These are phyloP conservation scores for Vinca minor DNA, from an alignment of 257 asterid genomes.

Conservation along the genomic window DNA sequence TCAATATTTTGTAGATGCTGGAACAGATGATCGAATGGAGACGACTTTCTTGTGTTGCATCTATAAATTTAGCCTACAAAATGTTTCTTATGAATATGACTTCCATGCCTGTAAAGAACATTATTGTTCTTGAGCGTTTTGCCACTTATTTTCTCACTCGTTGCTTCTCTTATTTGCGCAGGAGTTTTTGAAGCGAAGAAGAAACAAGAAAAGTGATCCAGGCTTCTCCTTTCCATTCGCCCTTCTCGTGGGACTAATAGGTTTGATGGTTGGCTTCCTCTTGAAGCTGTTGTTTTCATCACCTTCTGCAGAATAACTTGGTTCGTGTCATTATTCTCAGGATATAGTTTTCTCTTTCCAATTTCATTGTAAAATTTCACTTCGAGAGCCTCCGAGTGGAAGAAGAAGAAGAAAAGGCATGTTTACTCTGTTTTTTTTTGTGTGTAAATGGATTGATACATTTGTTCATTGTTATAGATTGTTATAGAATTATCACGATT, in stretches of 20 bases:
- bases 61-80: no score
- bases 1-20: not conserved
- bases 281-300: constrained; percentile 36
- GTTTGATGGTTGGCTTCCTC: constrained; percentile 36
- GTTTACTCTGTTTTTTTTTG: constrained; percentile 14
- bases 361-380: constrained; percentile 21
- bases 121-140: no score
- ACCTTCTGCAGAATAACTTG: constrained; percentile 26
- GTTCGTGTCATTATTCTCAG: not conserved
- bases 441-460: constrained; percentile 21
- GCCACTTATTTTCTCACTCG: not conserved
- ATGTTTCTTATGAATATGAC: not conserved
- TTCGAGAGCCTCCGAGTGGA: constrained; percentile 11
- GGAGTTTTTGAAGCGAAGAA: constrained; percentile 38
- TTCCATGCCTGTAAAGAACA: not conserved
- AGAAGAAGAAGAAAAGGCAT: constrained; percentile 4
- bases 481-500: constrained; percentile 9
- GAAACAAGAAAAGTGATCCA: constrained; percentile 25
- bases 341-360: constrained; percentile 7
- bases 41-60: not conserved
- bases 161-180: constrained; percentile 16
- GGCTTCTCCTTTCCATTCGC: constrained; percentile 39
- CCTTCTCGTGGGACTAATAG: constrained; percentile 33
- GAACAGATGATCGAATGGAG: not conserved
- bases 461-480: constrained; percentile 16